Percentiles rank a stretch among this genome's conserved stretches.
Evolutionary conservation across 2,329 filamentous ascomycete genomes (phyloP).

Genomic region (Ophiocordyceps camponoti-floridani): DNA sequence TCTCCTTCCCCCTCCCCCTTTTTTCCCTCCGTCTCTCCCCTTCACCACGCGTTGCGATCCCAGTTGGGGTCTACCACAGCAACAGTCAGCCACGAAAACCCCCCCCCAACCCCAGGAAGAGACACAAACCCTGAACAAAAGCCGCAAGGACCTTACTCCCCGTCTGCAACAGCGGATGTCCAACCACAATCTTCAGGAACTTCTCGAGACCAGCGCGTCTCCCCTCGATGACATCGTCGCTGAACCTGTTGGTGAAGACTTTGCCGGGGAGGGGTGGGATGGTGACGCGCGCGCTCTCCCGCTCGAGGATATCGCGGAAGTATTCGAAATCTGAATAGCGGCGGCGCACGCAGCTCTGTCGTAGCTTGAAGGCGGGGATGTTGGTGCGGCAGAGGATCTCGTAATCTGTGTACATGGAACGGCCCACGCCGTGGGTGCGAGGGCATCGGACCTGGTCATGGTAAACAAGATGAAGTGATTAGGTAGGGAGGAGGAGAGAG

Average conservation of each 20-base stretch:
- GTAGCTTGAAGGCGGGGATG: slow-evolving; percentile 96
- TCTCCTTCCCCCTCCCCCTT: neutral
- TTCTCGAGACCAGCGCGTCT: slow-evolving; percentile 79
- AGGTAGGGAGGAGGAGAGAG: too few species aligned
- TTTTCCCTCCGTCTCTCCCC: neutral
- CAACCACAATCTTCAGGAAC: slow-evolving; percentile 94
- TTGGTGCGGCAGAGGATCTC: slow-evolving; percentile 96
- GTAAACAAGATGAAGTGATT: too few species aligned
- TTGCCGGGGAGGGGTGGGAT: slow-evolving; percentile 93
- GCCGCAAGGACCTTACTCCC: slow-evolving; percentile 91
- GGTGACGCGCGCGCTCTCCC: slow-evolving; percentile 82
- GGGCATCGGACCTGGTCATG: slow-evolving; percentile 81
- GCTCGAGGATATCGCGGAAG: slow-evolving; percentile 94
- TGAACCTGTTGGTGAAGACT: slow-evolving; percentile 95
- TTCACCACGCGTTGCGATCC: slow-evolving; percentile 79
- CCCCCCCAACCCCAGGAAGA: neutral
- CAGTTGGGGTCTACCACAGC: slow-evolving; percentile 53
- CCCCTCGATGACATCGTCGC: slow-evolving; percentile 95
- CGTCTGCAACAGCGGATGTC: slow-evolving; percentile 89
- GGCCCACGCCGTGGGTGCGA: slow-evolving; percentile 82
- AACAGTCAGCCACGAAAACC: neutral
- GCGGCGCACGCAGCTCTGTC: slow-evolving; percentile 70
- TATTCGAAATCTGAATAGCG: slow-evolving; percentile 98
- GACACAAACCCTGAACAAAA: slow-evolving; percentile 71
- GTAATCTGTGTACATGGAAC: slow-evolving; percentile 97